These are phyloP conservation scores for Dendrostoma leiphaemia DNA, from an alignment of 2,329 filamentous ascomycete genomes.

Conservation along the genomic window DNA sequence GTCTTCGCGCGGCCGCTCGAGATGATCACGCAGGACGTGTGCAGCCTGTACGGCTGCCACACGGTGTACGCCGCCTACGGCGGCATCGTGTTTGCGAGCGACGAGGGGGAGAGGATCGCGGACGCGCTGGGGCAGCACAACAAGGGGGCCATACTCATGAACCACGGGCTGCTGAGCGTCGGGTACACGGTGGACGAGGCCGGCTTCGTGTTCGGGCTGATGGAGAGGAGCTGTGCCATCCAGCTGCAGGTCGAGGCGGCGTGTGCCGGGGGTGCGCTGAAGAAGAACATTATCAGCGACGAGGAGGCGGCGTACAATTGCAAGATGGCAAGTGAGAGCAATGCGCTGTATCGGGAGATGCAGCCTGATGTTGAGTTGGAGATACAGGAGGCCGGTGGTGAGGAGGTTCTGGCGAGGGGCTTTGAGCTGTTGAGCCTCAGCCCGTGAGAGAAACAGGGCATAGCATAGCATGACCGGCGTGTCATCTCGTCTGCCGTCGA, in stretches of 20 bases:
- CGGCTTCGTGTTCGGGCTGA: slow-evolving; percentile 64
- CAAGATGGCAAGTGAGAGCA: slow-evolving; percentile 44
- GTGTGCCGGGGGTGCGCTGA: slow-evolving; percentile 37
- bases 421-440: slow-evolving; percentile 22
- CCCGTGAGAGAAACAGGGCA: not conserved
- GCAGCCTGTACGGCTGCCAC: slow-evolving; percentile 61
- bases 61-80: slow-evolving; percentile 60
- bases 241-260: slow-evolving; percentile 70
- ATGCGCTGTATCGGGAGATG: slow-evolving; percentile 43
- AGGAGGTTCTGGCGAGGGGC: slow-evolving; percentile 25
- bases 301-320: slow-evolving; percentile 40
- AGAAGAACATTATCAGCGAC: slow-evolving; percentile 38
- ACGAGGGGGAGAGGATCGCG: slow-evolving; percentile 66
- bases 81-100: slow-evolving; percentile 53
- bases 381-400: slow-evolving; percentile 39
- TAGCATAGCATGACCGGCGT: not conserved
- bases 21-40: slow-evolving; percentile 69
- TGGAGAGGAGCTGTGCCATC: slow-evolving; percentile 67
- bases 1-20: slow-evolving; percentile 63
- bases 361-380: slow-evolving; percentile 47
- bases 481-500: no score
- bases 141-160: slow-evolving; percentile 64
- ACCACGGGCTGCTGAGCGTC: slow-evolving; percentile 71
- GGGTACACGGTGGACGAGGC: slow-evolving; percentile 73
- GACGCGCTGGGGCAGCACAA: slow-evolving; percentile 55